These are phyloP conservation scores for Escallonia herrerae DNA, from an alignment of 129 eudicot species.

Conservation along the genomic window DNA sequence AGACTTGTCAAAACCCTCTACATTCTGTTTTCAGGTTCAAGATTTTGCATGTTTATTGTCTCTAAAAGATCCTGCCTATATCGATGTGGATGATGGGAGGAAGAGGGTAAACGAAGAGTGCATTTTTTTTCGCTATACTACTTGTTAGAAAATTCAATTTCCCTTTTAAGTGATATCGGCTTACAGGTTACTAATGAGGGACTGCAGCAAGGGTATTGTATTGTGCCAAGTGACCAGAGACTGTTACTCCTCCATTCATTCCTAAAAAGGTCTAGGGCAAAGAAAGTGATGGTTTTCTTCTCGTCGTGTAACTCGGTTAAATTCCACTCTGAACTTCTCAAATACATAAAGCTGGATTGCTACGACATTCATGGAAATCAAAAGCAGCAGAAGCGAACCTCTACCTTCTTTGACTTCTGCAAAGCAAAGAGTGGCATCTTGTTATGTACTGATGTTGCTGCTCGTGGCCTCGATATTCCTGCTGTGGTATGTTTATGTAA, in stretches of 20 bases:
- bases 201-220: slow-evolving; percentile 56
- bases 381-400: slow-evolving; percentile 46
- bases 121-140: neutral
- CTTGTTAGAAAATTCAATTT: neutral
- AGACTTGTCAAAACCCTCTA: too few relatives aligned
- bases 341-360: slow-evolving; percentile 43
- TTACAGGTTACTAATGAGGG: slow-evolving; percentile 58
- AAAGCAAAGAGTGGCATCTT: slow-evolving; percentile 51
- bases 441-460: slow-evolving; percentile 61
- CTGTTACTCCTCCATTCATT: slow-evolving; percentile 50
- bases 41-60: slow-evolving; percentile 57
- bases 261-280: slow-evolving; percentile 35
- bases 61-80: slow-evolving; percentile 35
- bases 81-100: slow-evolving; percentile 61
- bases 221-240: slow-evolving; percentile 49
- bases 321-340: slow-evolving; percentile 45
- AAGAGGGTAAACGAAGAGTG: slow-evolving; percentile 26
- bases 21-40: slow-evolving; percentile 30
- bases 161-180: neutral
- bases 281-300: slow-evolving; percentile 69
- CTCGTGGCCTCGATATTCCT: slow-evolving; percentile 73
- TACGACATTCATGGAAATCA: slow-evolving; percentile 54
- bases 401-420: slow-evolving; percentile 49
- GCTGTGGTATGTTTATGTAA: slow-evolving; percentile 37
- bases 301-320: slow-evolving; percentile 57